phyloP scores from a whole-genome alignment of 805 yeast genomes.

The Saccharomycopsis fibuligera region DNA sequence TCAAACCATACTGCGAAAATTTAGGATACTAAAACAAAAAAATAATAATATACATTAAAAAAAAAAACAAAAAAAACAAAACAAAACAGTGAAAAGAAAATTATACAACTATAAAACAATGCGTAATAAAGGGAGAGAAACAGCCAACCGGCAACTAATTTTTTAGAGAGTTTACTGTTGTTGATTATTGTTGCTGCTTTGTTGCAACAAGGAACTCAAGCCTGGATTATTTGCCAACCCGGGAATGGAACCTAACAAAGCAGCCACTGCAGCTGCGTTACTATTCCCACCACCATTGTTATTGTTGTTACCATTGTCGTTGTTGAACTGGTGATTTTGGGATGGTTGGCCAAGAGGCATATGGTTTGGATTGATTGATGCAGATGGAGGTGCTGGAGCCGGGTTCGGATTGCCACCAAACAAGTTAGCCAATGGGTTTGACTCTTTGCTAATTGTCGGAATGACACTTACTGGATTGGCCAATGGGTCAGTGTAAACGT shows the following conservation, averaged over 20 bases:
- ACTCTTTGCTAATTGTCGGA: constrained; percentile 33
- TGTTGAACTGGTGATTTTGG: background rate
- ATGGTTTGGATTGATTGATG: too few species aligned
- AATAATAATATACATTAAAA: too few species aligned
- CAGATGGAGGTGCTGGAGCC: background rate
- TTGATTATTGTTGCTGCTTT: constrained; percentile 2
- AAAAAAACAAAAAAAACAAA: too few species aligned
- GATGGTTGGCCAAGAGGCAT: background rate
- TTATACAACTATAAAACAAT: too few species aligned
- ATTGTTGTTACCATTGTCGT: background rate
- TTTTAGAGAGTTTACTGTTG: too few species aligned
- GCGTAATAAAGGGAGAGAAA: too few species aligned
- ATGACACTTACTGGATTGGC: constrained; percentile 27
- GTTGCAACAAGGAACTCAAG: constrained; percentile 14
- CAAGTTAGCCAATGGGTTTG: constrained; percentile 45
- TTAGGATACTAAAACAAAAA: too few species aligned
- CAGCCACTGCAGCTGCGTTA: constrained; percentile 20
- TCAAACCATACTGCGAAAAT: too few species aligned
- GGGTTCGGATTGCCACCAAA: constrained; percentile 24
- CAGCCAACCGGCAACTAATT: too few species aligned
- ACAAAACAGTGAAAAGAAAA: too few species aligned
- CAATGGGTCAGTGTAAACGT: constrained; percentile 27
- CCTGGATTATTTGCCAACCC: constrained; percentile 15
- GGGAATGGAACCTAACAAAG: constrained; percentile 19
- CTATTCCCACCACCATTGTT: too few species aligned